phyloP scores from a whole-genome alignment of 441 rosid species.

The Adansonia rubrostipa region DNA sequence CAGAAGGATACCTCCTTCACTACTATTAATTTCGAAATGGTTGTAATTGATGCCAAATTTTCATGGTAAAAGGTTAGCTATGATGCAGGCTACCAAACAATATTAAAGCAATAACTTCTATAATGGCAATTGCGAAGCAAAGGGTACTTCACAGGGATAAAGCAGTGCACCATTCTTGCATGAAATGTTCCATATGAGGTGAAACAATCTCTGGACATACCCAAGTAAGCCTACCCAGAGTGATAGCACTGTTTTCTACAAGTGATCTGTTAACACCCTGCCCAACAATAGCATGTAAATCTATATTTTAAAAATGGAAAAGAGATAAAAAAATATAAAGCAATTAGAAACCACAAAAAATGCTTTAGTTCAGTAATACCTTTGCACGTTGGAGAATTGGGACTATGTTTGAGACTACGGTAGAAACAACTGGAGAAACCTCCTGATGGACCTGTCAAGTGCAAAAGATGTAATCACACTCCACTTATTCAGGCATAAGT shows the following conservation, averaged over 20 bases:
- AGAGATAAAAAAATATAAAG: conserved; percentile 6
- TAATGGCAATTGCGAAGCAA: not conserved
- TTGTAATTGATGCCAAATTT: not conserved
- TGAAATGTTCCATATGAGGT: conserved; percentile 79
- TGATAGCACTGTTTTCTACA: conserved; percentile 90
- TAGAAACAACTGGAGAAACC: conserved; percentile 80
- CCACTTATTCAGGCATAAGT: not conserved
- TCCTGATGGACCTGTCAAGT: conserved; percentile 78
- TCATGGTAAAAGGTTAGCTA: not conserved
- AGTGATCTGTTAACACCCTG: conserved; percentile 85
- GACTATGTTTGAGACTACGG: conserved; percentile 70
- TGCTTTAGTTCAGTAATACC: conserved; percentile 43
- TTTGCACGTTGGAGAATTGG: conserved; percentile 80
- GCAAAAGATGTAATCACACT: not conserved
- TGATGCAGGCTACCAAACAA: not conserved
- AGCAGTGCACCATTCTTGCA: conserved; percentile 74
- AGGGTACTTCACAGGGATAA: conserved; percentile 44
- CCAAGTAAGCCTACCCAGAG: conserved; percentile 98
- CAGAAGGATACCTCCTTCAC: not conserved
- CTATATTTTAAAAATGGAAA: not conserved
- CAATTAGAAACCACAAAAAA: not conserved
- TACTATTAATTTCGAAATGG: not conserved
- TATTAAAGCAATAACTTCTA: not conserved
- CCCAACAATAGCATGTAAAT: conserved; percentile 28
- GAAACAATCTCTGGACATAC: conserved; percentile 89